A percentile compares a stretch with the other conserved stretches of the same genome.
phyloP scores from a whole-genome alignment of 257 asterid species.

The Penstemon barbatus region DNA sequence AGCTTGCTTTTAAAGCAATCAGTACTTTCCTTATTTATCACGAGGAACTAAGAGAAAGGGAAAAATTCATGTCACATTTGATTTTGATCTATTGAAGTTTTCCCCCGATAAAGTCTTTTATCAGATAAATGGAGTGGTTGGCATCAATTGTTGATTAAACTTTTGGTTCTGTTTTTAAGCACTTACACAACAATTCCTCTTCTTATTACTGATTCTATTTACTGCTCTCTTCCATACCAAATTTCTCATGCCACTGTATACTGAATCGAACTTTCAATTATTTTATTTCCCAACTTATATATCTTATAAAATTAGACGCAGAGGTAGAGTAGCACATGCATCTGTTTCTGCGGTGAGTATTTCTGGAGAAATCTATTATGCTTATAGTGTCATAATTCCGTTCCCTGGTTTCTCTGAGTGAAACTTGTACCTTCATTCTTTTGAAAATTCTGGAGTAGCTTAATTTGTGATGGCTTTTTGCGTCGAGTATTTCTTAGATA shows the following conservation, averaged over 20 bases:
- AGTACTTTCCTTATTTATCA: neutral
- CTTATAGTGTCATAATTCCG: too few relatives aligned
- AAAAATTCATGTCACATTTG: neutral
- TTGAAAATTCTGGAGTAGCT: too few relatives aligned
- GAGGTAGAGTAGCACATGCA: too few relatives aligned
- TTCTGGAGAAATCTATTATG: too few relatives aligned
- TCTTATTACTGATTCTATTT: neutral
- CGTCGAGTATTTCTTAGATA: neutral
- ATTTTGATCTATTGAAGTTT: neutral
- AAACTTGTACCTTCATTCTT: too few relatives aligned
- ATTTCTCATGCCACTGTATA: neutral
- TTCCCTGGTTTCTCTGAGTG: too few relatives aligned
- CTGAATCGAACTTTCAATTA: neutral
- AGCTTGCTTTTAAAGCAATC: neutral
- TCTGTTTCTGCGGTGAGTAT: too few relatives aligned
- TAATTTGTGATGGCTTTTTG: neutral
- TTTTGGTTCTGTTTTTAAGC: too few relatives aligned
- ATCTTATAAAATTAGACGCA: neutral
- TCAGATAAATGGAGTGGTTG: neutral
- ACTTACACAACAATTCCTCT: neutral
- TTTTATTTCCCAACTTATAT: neutral
- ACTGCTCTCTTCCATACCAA: neutral
- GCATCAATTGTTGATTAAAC: neutral
- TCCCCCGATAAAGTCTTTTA: neutral
- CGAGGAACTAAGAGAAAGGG: neutral